A percentile compares a stretch with the other conserved stretches of the same genome.
These are phyloP conservation scores for Sesbania bispinosa DNA, from an alignment of 306 rosid species.

Conservation along the genomic window DNA sequence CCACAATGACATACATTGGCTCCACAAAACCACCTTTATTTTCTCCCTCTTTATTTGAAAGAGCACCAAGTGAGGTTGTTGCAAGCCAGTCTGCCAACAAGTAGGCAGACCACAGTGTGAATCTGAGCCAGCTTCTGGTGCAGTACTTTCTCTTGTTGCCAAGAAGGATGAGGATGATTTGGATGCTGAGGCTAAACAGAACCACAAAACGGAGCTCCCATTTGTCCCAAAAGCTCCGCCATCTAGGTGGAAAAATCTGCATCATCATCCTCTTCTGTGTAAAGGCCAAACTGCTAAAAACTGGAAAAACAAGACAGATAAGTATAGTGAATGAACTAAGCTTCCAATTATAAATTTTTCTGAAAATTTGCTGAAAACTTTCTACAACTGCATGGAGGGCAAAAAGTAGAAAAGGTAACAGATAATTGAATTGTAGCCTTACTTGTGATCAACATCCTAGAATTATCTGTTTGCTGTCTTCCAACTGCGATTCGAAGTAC, in stretches of 20 bases:
- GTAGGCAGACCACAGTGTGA: constrained; percentile 29
- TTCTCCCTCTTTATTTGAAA: neutral
- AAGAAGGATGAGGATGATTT: constrained; percentile 10
- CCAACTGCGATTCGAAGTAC: neutral
- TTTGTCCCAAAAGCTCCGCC: neutral
- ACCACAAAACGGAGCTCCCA: constrained; percentile 28
- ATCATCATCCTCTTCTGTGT: neutral
- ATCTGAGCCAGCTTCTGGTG: neutral
- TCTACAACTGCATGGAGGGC: too few relatives aligned
- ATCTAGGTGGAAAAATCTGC: neutral
- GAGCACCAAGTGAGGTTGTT: constrained; percentile 24
- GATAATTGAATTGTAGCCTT: neutral
- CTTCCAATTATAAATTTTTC: neutral
- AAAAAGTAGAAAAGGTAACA: neutral
- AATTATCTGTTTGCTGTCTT: neutral
- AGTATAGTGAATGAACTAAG: neutral
- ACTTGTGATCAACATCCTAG: neutral
- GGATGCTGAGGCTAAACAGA: constrained; percentile 29
- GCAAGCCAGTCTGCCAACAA: constrained; percentile 36
- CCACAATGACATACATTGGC: neutral
- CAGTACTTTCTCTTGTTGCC: constrained; percentile 27
- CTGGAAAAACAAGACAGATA: neutral
- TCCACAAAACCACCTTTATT: neutral
- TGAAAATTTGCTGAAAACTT: too few relatives aligned
- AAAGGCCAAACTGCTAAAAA: constrained; percentile 5